Base-by-base conservation (phyloP, 2,329 filamentous ascomycete species). In the Colletotrichum nymphaeae region DNA sequence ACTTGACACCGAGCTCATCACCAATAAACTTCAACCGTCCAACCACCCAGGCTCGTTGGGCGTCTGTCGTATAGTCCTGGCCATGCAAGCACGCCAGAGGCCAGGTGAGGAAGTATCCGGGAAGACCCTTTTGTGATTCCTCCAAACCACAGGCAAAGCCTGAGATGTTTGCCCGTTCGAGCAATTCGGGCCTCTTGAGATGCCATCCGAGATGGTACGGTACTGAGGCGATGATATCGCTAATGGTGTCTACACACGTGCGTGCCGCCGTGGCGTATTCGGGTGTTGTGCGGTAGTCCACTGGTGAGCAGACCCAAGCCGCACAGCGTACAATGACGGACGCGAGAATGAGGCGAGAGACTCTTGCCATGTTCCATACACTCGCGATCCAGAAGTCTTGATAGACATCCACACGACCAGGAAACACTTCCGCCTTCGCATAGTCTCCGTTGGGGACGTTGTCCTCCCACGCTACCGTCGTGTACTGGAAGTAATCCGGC, bases 141-240 rank as follows among this genome's bases (percentile, higher is more conserved):
- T 89, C 86, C 24, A 88, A 82, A 24, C 87, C 88, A 75, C 86
- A 88, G 1, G 82, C 85, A 76, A 88, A 90, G 2, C 83, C 81
- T 2, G 84, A 83, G 28, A 88, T 77, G 53, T 84, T 84, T 53
- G 81, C 79, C 22, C 79, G 79, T 55, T 83, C 79, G 12, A 85
- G 79, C 16, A 86, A 78, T 46, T 87, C 82, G 58, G 80, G 83
- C 71, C 83, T 81, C 67, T 84, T 85, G 16, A 86, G 81, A 68
- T 89, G 88, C 89, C 89, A 91, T 53, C 90, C 90, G 2, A 92
- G 84, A 77, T 90, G 86, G 75, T 88, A 92, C 0, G 90, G 90
- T n/a, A 91, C 86, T 2, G 87, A 88, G 1, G 90, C 88, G 66
- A 92, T 85, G 49, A 92, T 87, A 75, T 92, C 90, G 3, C 86